Evolutionary conservation across 148 eudicot genomes (phyloP).

Genomic region (Amaranthus cruentus): DNA sequence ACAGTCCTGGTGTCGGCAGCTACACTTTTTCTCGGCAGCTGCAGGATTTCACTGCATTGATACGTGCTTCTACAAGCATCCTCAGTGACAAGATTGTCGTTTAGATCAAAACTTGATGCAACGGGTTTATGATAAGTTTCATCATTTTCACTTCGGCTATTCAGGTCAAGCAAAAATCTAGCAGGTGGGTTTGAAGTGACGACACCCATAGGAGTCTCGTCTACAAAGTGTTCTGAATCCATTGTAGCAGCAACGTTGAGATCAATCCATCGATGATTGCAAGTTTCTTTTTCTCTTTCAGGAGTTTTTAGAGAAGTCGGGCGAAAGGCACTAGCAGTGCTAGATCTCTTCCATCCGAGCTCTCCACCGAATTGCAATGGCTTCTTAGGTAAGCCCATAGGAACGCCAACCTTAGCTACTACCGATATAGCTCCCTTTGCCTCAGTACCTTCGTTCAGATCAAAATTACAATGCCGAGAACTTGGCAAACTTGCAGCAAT

Average conservation of each 20-base stretch:
- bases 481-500: conserved; percentile 2
- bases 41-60: conserved; percentile 24
- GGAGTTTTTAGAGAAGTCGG: conserved; percentile 20
- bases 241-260: conserved; percentile 48
- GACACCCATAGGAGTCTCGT: conserved; percentile 15
- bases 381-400: conserved; percentile 33
- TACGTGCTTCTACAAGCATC: conserved; percentile 17
- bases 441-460: conserved; percentile 45
- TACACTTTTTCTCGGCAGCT: conserved; percentile 14
- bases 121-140: conserved; percentile 17
- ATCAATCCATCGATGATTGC: conserved; percentile 31
- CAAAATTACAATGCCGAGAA: conserved; percentile 30
- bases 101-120: conserved; percentile 34
- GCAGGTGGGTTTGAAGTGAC: conserved; percentile 23
- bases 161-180: conserved; percentile 31
- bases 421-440: conserved; percentile 37
- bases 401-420: conserved; percentile 49
- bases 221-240: conserved; percentile 17
- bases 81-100: conserved; percentile 21
- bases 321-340: conserved; percentile 49
- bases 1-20: not conserved
- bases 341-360: conserved; percentile 50
- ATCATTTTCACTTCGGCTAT: conserved; percentile 23
- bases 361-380: conserved; percentile 57
- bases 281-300: conserved; percentile 2